These are phyloP conservation scores for Madurella fahalii DNA, from an alignment of 2,329 filamentous ascomycete genomes.

Conservation along the genomic window DNA sequence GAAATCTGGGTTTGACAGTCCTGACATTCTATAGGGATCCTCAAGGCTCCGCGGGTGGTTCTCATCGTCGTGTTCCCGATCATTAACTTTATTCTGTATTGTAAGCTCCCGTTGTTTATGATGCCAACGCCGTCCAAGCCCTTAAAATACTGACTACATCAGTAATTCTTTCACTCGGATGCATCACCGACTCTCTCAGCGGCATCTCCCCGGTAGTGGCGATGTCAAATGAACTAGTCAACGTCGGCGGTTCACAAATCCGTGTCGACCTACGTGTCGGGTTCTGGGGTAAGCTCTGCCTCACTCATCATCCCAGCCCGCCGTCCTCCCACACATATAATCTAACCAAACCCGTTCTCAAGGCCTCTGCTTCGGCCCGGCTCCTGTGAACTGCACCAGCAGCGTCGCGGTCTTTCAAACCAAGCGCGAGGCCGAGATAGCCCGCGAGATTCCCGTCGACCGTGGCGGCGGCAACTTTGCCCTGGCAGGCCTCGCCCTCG, in stretches of 20 bases:
- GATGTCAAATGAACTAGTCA: conserved; percentile 10
- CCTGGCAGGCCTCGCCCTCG: conserved; percentile 17
- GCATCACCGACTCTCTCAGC: conserved; percentile 17
- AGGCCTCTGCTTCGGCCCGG: conserved; percentile 24
- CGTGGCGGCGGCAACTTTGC: conserved; percentile 19
- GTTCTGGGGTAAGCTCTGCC: conserved; percentile 14
- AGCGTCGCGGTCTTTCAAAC: conserved; percentile 5
- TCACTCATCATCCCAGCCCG: not conserved
- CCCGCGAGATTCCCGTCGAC: conserved; percentile 4
- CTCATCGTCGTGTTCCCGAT: conserved; percentile 20
- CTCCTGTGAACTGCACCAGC: conserved; percentile 16
- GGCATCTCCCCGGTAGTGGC: conserved; percentile 18
- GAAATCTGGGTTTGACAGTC: not conserved
- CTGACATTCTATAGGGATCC: conserved; percentile 17
- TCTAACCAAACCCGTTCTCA: not conserved
- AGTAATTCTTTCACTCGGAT: conserved; percentile 23
- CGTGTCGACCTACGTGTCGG: conserved; percentile 20
- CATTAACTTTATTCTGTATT: conserved; percentile 20
- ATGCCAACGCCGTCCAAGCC: not conserved
- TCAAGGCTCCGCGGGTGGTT: conserved; percentile 22
- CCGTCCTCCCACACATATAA: not conserved
- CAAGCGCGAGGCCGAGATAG: conserved; percentile 9
- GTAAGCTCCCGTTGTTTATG: conserved; percentile 5
- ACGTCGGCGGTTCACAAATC: conserved; percentile 13
- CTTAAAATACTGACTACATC: not conserved